These are phyloP conservation scores for Aureobasidium lini DNA, from an alignment of 2,329 filamentous ascomycete species.

Conservation along the genomic window DNA sequence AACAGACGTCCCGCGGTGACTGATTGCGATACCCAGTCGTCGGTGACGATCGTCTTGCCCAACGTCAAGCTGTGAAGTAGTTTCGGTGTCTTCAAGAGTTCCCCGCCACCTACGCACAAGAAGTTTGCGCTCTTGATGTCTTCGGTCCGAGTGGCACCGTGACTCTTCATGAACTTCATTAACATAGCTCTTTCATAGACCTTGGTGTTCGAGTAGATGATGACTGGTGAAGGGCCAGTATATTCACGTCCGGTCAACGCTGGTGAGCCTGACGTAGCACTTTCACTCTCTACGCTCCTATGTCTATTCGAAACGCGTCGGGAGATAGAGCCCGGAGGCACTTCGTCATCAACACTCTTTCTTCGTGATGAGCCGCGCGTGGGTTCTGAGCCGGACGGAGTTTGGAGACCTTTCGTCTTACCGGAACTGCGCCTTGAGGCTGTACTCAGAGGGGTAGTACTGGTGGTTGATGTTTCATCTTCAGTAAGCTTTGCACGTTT, in stretches of 20 bases:
- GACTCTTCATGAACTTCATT: not conserved
- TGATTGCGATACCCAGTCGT: slow-evolving; percentile 3
- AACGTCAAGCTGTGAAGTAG: not conserved
- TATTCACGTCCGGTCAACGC: not conserved
- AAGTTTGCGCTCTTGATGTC: not conserved
- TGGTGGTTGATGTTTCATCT: not conserved
- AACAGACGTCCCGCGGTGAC: not conserved
- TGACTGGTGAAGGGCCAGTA: not conserved
- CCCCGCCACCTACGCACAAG: not conserved
- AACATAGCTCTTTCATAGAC: not conserved
- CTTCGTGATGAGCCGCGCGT: not conserved
- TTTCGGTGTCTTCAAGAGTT: slow-evolving; percentile 6
- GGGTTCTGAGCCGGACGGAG: not conserved
- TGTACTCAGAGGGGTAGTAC: not conserved
- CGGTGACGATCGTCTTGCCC: slow-evolving; percentile 5
- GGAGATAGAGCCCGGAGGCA: not conserved
- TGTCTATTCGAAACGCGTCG: not conserved
- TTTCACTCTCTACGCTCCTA: not conserved
- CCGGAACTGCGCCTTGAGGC: not conserved
- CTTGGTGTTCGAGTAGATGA: slow-evolving; percentile 6
- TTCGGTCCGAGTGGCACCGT: not conserved
- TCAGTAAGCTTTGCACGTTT: not conserved
- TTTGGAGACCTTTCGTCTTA: not conserved
- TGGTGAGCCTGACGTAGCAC: not conserved
- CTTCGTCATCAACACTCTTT: not conserved